Evolutionary conservation across 208 protist species (phyloP), one percentile per base, ranked within the genome.

Genomic region (Porcisia hertigi): DNA sequence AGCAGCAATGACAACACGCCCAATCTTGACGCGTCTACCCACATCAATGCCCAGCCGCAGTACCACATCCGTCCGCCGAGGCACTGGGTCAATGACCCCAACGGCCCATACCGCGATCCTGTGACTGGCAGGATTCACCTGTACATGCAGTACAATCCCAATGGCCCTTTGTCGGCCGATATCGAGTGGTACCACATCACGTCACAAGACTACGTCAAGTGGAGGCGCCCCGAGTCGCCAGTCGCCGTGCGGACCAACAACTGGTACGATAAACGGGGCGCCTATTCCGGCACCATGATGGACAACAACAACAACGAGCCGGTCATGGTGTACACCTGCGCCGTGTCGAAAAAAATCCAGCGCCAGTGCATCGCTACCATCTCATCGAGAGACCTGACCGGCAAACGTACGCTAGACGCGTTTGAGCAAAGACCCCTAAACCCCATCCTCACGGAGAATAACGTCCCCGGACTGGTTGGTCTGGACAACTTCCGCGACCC

Each of bases 91-190:
- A 91, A 86, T 66, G 86, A 89, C 80, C 86, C 88, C 18, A 93
- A 86, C 79, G 86, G 84, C 41, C 84, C 86, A 49, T 89, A 88
- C 80, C 86, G 86, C 53, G 86, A 89, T 79, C 85, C 86, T 45
- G 79, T 89, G 73, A 92, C 75, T 43, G 81, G 80, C 41, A 83
- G 79, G 54, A 84, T 88, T 43, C 78, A 90, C 71, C 65, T 88
- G 63, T 89, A 88, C 86, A 88, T 90, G 79, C 86, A 92, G 82
- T 90, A 90, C 82, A 89, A 90, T 81, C 88, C 88, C n/a, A 71
- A 84, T 75, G 75, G 76, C 70, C 75, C 87, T 47, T 62, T 90
- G 47, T 88, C 80, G 83, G 86, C 84, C 47, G 83, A 88, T 73
- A 88, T 86, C 65, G 74, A 47, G 60, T 91, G 87, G 87, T 91